These are phyloP conservation scores for Medicago arabica DNA, from an alignment of 306 rosid genomes.

Conservation along the genomic window DNA sequence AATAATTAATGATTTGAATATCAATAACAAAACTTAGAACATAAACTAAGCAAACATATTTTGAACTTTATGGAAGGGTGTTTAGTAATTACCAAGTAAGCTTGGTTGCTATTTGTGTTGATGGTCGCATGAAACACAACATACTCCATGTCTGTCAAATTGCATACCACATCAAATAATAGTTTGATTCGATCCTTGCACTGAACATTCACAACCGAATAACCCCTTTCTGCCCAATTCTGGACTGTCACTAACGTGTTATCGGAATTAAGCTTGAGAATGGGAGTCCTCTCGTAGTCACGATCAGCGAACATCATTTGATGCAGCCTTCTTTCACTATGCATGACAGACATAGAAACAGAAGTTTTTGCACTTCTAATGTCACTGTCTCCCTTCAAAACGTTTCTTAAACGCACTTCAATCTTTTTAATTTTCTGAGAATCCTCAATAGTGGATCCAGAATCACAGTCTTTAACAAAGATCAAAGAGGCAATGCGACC, in stretches of 20 bases:
- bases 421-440: conserved; percentile 65
- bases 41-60: conserved; percentile 9
- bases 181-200: conserved; percentile 88
- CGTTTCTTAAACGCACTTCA: conserved; percentile 77
- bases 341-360: conserved; percentile 67
- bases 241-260: conserved; percentile 69
- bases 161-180: conserved; percentile 83
- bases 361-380: conserved; percentile 81
- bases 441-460: conserved; percentile 79
- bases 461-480: conserved; percentile 65
- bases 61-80: conserved; percentile 11
- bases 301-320: conserved; percentile 95
- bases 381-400: conserved; percentile 85
- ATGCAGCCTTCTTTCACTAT: conserved; percentile 88
- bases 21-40: conserved; percentile 18
- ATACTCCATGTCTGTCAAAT: conserved; percentile 92
- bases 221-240: conserved; percentile 85
- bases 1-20: conserved; percentile 1
- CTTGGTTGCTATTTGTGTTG: conserved; percentile 59
- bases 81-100: conserved; percentile 61
- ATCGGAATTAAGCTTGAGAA: conserved; percentile 51
- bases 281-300: conserved; percentile 80
- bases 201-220: conserved; percentile 83
- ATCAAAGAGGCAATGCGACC: conserved; percentile 87
- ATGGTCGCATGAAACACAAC: conserved; percentile 92